Evolutionary conservation across 2,329 filamentous ascomycete species (phyloP).

Genomic region (Diaporthe helianthi): DNA sequence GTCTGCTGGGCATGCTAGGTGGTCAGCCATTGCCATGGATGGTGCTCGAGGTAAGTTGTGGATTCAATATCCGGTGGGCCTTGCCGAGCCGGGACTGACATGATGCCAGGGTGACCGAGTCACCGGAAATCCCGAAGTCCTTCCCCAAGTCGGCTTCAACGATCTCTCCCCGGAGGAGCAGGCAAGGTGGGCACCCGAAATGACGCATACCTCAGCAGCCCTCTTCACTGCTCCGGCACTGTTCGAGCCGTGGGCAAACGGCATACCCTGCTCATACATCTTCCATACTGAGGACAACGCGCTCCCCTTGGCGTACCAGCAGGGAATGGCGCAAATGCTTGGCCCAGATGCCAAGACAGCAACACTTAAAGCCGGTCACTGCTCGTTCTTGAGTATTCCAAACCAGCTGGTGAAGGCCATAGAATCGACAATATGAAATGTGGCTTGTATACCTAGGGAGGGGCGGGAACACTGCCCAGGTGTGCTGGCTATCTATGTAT

Average conservation of each 20-base stretch:
- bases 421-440: neutral
- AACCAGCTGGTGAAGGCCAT: constrained; percentile 29
- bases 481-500: no score
- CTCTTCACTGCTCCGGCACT: constrained; percentile 30
- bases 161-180: constrained; percentile 29
- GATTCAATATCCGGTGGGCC: no score
- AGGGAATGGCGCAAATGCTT: constrained; percentile 35
- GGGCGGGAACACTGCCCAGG: no score
- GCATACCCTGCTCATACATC: constrained; percentile 35
- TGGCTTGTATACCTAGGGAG: no score
- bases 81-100: neutral
- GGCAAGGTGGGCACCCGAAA: constrained; percentile 27
- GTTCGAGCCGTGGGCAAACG: constrained; percentile 35
- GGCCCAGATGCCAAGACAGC: constrained; percentile 11
- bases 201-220: constrained; percentile 32
- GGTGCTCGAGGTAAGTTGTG: constrained; percentile 25
- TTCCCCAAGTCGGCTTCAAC: constrained; percentile 33
- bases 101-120: constrained; percentile 33
- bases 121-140: constrained; percentile 19
- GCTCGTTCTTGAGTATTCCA: constrained; percentile 33
- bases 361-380: constrained; percentile 33
- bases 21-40: constrained; percentile 35
- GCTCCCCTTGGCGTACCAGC: constrained; percentile 31
- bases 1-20: constrained; percentile 34
- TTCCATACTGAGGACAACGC: constrained; percentile 33